Evolutionary conservation across 2,329 filamentous ascomycete genomes (phyloP), one percentile per base, ranked within the genome.

Genomic region (Ilyonectria mors-panacis): DNA sequence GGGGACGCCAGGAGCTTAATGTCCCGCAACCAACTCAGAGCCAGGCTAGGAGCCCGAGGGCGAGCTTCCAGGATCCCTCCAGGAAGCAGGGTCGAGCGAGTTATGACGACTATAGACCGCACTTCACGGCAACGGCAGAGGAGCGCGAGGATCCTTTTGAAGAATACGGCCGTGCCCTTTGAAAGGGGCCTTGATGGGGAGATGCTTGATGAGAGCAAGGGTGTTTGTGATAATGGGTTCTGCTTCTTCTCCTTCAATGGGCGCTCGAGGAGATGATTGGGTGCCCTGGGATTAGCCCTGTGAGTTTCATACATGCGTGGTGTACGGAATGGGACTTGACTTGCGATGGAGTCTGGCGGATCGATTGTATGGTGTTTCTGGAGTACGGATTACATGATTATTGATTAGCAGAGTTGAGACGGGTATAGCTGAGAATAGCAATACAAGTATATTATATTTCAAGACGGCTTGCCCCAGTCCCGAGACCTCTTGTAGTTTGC

Each of bases 61-160:
- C 42, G 8, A 73, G 64, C 60, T 56, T 68, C 13, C 67, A 75
- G 33, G 53, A 70, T 12, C 28, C n/a, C 33, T 23, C 64, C 23
- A 67, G 70, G 57, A 65, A 50, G 48, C 67, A 69, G 17, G 44
- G 62, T 15, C 59, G 69, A 21, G 60, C 70, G n/a, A 77, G 72
- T 30, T 65, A 74, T 28, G 78, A 80, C 26, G 75, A 79, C 4
- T 78, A 78, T 51, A 70, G 75, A 15, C 76, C 77, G 28, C 74
- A 73, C 26, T 82, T 82, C 47, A 76, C 76, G 4, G 74, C 79
- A 12, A 75, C 76, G 9, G 73, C 73, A 6, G 80, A 82, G 66
- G 79, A 82, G 74, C 70, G 75, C 45, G 80, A 79, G 60, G 74
- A 79, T 50, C 70, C 76, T 8, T 60, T 58, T 57, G 65, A 67